phyloP scores from a whole-genome alignment of 768 basidiomycete species.

The Leucosporidium scottii region DNA sequence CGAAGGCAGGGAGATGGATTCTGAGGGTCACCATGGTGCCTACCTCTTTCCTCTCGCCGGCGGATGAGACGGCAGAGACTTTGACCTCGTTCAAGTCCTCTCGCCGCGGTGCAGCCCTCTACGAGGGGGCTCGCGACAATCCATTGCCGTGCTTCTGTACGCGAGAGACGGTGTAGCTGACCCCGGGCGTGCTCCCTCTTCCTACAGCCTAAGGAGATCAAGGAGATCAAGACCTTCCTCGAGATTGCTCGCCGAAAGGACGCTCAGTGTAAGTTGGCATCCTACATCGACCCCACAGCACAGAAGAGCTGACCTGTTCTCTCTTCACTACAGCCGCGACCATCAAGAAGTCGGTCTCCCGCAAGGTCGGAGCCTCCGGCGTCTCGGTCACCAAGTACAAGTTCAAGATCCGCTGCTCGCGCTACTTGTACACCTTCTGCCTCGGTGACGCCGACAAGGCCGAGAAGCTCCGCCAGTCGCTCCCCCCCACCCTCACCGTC shows the following conservation, averaged over 20 bases:
- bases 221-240: constrained; percentile 98
- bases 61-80: constrained; percentile 1
- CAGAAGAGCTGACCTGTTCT: background rate
- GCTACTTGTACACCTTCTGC: constrained; percentile 94
- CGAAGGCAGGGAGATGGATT: background rate
- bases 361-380: constrained; percentile 31
- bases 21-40: background rate
- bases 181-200: background rate
- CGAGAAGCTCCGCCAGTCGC: constrained; percentile 88
- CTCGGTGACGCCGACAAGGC: constrained; percentile 97
- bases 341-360: constrained; percentile 75
- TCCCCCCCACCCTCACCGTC: constrained; percentile 60
- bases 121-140: background rate
- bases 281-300: background rate
- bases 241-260: constrained; percentile 95
- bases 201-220: constrained; percentile 60
- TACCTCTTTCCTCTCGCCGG: background rate
- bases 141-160: background rate
- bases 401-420: constrained; percentile 96
- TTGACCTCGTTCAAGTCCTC: background rate
- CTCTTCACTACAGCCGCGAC: constrained; percentile 63
- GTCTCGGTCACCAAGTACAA: constrained; percentile 57
- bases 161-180: background rate
- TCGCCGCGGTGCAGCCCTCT: background rate
- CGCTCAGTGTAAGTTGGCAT: constrained; percentile 61